Evolutionary conservation across 179 eudicot genomes (phyloP), one percentile per base, ranked within the genome.

Genomic region (Sideroxylon spinosum): DNA sequence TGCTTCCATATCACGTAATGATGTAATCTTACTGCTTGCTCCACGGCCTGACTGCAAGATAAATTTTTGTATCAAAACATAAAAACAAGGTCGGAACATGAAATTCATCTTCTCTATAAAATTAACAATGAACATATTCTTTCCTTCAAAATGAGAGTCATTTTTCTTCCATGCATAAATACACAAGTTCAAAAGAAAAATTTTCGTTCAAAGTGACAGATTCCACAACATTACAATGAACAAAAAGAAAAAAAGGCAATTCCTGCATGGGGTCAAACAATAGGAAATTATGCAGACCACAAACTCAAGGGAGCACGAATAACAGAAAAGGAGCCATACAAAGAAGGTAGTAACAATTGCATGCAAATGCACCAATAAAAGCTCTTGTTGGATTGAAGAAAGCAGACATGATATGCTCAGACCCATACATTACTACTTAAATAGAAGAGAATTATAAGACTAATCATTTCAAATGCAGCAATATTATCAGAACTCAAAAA

Each of bases 21-120:
- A 82, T 59, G 80, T 8, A 48, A 76, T 71, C 66, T 85, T 84
- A 73, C 83, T 71, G 74, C 75, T 80, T 56, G 82, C 78, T 74
- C 87, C 88, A 81, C 55, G 75, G 70, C 81, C 87, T 75, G 78
- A 83, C 98, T 95, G 97, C 86, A 88, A 22, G 55, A 64, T 32
- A 37, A 76, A 37, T 61, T 37, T 37, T 50, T 10, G 2, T 74
- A 74, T 74, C 61, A 74, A 67, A 72, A 74, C 48, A 13, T 9
- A 12, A 72, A 26, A 37, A 46, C 29, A 46, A 48, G n/a, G 69
- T 29, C 28, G 29, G 20, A 75, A 62, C 37, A 37, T 37, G 44
- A 37, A 37, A 37, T 37, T 37, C 44, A 37, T 37, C 44, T 37
- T 37, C 5, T 3, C 44, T 37, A 37, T 37, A 37, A 37, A 37